These are phyloP conservation scores for Oxytropis ochrocephala DNA, from an alignment of 306 rosid species.

Conservation along the genomic window DNA sequence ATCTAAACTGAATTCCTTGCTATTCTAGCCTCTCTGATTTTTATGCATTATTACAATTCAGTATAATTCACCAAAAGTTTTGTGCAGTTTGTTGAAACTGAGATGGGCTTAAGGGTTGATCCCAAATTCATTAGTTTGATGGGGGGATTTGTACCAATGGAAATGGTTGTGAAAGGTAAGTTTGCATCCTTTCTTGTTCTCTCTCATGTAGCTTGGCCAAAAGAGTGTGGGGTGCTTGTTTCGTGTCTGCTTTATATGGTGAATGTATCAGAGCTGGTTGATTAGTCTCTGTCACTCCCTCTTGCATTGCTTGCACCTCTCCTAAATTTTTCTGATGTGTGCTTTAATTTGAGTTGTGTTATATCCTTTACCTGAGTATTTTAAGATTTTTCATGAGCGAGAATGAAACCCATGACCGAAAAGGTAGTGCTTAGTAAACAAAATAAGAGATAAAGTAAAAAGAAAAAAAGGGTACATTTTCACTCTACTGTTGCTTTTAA, in stretches of 20 bases:
- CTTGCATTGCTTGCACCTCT: neutral
- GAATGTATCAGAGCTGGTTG: slow-evolving; percentile 3
- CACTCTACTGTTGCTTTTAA: no score
- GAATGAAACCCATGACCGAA: no score
- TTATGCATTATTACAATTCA: slow-evolving; percentile 1
- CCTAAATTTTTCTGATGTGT: neutral
- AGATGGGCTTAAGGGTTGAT: slow-evolving; percentile 33
- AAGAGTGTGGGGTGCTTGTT: neutral
- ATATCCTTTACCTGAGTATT: no score
- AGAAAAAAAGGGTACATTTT: no score
- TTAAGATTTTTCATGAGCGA: no score
- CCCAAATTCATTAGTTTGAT: slow-evolving; percentile 18
- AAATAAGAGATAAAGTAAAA: no score
- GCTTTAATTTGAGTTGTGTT: no score
- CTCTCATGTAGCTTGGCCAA: slow-evolving; percentile 13
- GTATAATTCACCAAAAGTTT: neutral
- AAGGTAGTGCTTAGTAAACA: no score
- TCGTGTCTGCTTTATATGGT: neutral
- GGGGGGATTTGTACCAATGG: slow-evolving; percentile 90
- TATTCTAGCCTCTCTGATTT: neutral
- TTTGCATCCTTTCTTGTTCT: slow-evolving; percentile 10
- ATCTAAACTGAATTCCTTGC: neutral
- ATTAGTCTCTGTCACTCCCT: neutral
- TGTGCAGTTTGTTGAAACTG: slow-evolving; percentile 86
- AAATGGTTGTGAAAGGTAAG: slow-evolving; percentile 78